phyloP scores from a whole-genome alignment of 306 rosid genomes.

The Purshia tridentata region DNA sequence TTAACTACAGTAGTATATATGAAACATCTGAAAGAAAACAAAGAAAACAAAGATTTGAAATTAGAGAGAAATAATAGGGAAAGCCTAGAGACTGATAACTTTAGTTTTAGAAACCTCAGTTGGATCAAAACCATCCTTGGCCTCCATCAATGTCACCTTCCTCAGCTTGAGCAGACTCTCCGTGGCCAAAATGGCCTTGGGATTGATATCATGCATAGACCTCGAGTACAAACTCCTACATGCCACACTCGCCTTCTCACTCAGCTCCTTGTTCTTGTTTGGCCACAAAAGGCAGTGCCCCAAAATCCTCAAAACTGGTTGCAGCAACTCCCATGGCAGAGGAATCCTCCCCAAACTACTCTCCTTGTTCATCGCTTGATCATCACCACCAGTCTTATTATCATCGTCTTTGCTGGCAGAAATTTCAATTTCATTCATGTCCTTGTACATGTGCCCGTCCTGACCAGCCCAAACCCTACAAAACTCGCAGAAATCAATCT shows the following conservation, averaged over 20 bases:
- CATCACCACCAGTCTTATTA: too few relatives aligned
- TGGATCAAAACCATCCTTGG: constrained; percentile 15
- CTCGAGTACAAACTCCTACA: constrained; percentile 56
- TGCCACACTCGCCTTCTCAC: constrained; percentile 41
- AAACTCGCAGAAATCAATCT: constrained; percentile 63
- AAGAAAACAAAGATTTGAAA: too few relatives aligned
- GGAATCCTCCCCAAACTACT: constrained; percentile 47
- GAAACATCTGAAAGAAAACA: too few relatives aligned
- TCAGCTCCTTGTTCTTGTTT: constrained; percentile 19
- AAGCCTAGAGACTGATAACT: constrained; percentile 11
- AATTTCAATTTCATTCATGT: too few relatives aligned
- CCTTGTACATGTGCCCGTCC: constrained; percentile 33
- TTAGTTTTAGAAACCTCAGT: constrained; percentile 28
- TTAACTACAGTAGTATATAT: too few relatives aligned
- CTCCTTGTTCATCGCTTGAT: not conserved
- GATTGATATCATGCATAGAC: constrained; percentile 63
- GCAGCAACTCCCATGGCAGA: constrained; percentile 67
- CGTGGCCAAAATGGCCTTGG: constrained; percentile 60
- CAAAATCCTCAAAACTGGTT: constrained; percentile 55
- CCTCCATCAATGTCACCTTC: constrained; percentile 19
- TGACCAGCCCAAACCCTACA: constrained; percentile 64
- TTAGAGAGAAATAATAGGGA: too few relatives aligned
- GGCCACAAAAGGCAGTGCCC: constrained; percentile 65
- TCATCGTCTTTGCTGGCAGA: too few relatives aligned
- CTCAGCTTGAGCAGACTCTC: constrained; percentile 56